These are phyloP conservation scores for Trichoderma gracile DNA, from an alignment of 2,329 filamentous ascomycete species.

Conservation along the genomic window DNA sequence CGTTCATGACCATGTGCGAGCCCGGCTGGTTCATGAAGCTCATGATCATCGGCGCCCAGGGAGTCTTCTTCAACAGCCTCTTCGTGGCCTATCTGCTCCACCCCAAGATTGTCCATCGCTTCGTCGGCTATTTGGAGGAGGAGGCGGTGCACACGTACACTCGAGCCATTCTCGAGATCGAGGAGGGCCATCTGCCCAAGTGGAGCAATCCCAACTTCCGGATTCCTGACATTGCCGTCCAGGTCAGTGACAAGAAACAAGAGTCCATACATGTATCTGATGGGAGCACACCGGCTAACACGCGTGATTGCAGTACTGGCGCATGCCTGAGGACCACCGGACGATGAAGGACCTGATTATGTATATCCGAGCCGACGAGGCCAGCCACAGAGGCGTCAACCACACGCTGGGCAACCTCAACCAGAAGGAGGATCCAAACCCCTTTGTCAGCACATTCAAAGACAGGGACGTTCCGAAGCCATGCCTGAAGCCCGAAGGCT, in stretches of 20 bases:
- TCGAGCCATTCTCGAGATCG: slow-evolving; percentile 81
- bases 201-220: slow-evolving; percentile 71
- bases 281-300: background rate
- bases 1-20: slow-evolving; percentile 84
- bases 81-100: slow-evolving; percentile 87
- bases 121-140: slow-evolving; percentile 96
- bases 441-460: slow-evolving; percentile 83
- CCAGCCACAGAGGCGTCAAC: slow-evolving; percentile 90
- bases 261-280: too few relatives aligned
- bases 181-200: slow-evolving; percentile 76
- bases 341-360: slow-evolving; percentile 85
- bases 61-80: slow-evolving; percentile 93
- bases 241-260: slow-evolving; percentile 40
- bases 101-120: slow-evolving; percentile 86
- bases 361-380: slow-evolving; percentile 88
- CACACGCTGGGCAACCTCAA: slow-evolving; percentile 90
- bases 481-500: slow-evolving; percentile 67
- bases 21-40: slow-evolving; percentile 82
- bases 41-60: slow-evolving; percentile 89
- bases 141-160: slow-evolving; percentile 97
- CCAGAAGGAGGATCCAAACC: slow-evolving; percentile 85
- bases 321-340: slow-evolving; percentile 80
- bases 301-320: slow-evolving; percentile 66
- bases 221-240: slow-evolving; percentile 84
- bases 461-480: slow-evolving; percentile 67